Base-by-base conservation (phyloP, 2,329 filamentous ascomycete genomes). In the Colletotrichum sp. region DNA sequence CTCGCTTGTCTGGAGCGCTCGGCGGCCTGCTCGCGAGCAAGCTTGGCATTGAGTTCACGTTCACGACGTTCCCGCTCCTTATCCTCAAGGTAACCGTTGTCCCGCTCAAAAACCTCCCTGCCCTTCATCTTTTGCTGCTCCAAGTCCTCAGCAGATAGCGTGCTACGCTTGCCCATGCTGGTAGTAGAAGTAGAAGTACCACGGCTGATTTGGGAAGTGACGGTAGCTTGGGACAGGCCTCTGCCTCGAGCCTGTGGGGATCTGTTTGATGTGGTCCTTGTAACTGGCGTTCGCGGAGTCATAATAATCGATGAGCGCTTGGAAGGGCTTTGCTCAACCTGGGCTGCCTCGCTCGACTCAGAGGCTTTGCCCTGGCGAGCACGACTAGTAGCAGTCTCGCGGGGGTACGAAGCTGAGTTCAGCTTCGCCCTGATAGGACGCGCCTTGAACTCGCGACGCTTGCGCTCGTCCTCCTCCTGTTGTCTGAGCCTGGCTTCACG, bases 381-480 rank as follows among this genome's bases (percentile, higher is more conserved):
- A 43, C 89, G 89, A 81, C 92, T 93, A 52, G 91, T 84, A 78
- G 88, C 82, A 13, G 90, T 93, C 63, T 91, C 90, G 30, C 91
- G 90, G 52, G 91, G 90, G 6, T 86, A 77, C 7, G 86, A 82
- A 61, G 83, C 82, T 3, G 86, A 83, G 10, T 82, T 83, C 21
- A 86, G 81, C 71, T 85, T 89, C 69, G 85, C 83, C 57, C 89
- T 88, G 48, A 91, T 81, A 21, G 92, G 92, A 43, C 88, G 88
- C 7, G 92, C 92, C 81, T 92, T 93, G 85, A 93, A 93, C 79
- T 93, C 90, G 71, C 92, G 90, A 71, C 89, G 88, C 82, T 87
- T 90, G 28, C 86, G 88, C 76, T 92, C 90, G 78, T 92, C 91
- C 78, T 93, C 91, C 79, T 92, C 91, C 79, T 92, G 87, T 5